A percentile compares a stretch with the other conserved stretches of the same genome.
phyloP scores from a whole-genome alignment of 805 yeast species.

The Ogataea polymorpha region DNA sequence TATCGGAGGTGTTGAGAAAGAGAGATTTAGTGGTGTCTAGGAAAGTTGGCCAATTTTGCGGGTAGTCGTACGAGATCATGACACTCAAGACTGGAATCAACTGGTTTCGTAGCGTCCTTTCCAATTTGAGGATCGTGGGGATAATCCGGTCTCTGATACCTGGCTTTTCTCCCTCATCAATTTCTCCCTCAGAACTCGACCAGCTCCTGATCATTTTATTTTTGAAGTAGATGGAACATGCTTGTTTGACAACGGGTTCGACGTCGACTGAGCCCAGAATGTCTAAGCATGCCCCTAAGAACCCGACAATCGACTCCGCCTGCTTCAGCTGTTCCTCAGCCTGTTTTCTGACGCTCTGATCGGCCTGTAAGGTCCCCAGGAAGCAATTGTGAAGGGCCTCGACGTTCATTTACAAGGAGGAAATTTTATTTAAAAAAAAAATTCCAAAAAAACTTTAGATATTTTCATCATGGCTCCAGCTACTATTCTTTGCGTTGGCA shows the following conservation, averaged over 20 bases:
- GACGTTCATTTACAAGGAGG: constrained; percentile 56
- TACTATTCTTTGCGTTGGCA: constrained; percentile 39
- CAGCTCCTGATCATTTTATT: constrained; percentile 69
- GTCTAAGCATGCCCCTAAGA: constrained; percentile 78
- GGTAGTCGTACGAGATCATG: constrained; percentile 44
- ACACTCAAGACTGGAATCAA: constrained; percentile 50
- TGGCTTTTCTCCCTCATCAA: constrained; percentile 72
- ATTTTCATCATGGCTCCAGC: constrained; percentile 31
- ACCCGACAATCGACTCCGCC: constrained; percentile 62
- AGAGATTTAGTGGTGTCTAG: constrained; percentile 47
- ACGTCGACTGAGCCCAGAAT: constrained; percentile 56
- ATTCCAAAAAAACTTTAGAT: neutral
- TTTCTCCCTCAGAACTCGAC: constrained; percentile 38
- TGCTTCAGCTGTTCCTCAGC: constrained; percentile 68
- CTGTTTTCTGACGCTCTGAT: constrained; percentile 53
- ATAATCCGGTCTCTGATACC: constrained; percentile 66
- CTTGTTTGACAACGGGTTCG: constrained; percentile 56
- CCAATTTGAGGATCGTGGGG: constrained; percentile 52
- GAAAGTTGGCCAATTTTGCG: constrained; percentile 52
- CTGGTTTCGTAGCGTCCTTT: constrained; percentile 44
- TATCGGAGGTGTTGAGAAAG: constrained; percentile 42
- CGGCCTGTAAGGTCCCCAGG: constrained; percentile 71
- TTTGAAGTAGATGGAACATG: constrained; percentile 86
- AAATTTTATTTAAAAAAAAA: constrained; percentile 1
- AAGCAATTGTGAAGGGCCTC: constrained; percentile 68